A percentile compares a stretch with the other conserved stretches of the same genome.
Conservation (phyloP, 768 basidiomycete species). For the Phaffia tasmanica region DNA sequence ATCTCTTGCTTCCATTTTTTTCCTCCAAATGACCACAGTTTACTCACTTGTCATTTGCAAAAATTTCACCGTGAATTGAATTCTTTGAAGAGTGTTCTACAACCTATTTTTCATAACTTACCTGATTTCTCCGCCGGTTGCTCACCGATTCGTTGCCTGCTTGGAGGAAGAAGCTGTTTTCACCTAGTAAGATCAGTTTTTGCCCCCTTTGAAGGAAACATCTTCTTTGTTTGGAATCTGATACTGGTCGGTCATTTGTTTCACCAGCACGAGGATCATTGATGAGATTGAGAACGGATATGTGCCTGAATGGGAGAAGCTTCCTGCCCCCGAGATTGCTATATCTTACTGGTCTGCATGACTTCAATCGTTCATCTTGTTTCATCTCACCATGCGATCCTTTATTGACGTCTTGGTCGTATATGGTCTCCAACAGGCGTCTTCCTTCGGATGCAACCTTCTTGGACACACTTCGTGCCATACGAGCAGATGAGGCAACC, state of each 20-base stretch:
- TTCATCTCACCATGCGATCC: background rate
- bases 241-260: background rate
- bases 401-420: background rate
- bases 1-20: conserved; percentile 40
- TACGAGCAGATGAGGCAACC: conserved; percentile 83
- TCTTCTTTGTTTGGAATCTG: background rate
- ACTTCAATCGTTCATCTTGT: background rate
- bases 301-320: conserved; percentile 46
- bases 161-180: conserved; percentile 84
- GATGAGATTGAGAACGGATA: conserved; percentile 51
- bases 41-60: too few relatives aligned
- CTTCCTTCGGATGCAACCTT: conserved; percentile 39
- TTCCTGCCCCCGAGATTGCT: conserved; percentile 16
- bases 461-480: conserved; percentile 79
- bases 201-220: background rate
- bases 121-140: conserved; percentile 37
- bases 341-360: conserved; percentile 6
- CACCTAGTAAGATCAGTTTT: conserved; percentile 57
- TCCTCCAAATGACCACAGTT: conserved; percentile 54
- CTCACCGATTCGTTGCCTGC: conserved; percentile 32
- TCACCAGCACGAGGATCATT: conserved; percentile 56
- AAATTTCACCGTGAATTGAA: background rate
- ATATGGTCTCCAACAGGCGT: conserved; percentile 25
- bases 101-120: conserved; percentile 55
- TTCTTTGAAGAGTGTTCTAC: conserved; percentile 30